phyloP scores from a whole-genome alignment of 495 filamentous ascomycete genomes.

The Immersiella caudata region DNA sequence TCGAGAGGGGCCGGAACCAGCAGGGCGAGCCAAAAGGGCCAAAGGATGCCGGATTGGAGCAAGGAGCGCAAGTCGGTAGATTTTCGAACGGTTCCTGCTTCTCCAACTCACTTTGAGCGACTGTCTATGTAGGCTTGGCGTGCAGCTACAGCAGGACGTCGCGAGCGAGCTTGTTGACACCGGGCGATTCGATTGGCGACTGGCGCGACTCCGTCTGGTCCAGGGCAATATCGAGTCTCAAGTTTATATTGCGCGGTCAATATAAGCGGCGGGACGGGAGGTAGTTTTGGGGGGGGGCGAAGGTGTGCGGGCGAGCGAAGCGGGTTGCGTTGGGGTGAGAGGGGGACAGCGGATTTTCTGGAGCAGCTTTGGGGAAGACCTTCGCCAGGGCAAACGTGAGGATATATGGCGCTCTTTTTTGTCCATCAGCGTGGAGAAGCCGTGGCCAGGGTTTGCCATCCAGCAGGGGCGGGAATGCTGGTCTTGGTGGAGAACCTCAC shows the following conservation, averaged over 20 bases:
- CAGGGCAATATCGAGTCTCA: constrained; percentile 44
- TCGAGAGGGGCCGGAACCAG: constrained; percentile 38
- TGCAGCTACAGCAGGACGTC: constrained; percentile 38
- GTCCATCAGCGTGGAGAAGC: constrained; percentile 21
- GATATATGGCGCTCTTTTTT: constrained; percentile 40
- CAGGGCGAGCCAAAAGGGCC: constrained; percentile 38
- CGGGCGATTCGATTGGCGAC: constrained; percentile 38
- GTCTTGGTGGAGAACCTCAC: constrained; percentile 37
- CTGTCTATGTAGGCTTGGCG: constrained; percentile 40
- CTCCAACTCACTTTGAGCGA: constrained; percentile 33
- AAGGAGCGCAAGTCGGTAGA: constrained; percentile 39
- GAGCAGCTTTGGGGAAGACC: constrained; percentile 21
- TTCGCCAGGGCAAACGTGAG: constrained; percentile 34
- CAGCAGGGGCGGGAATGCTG: constrained; percentile 34
- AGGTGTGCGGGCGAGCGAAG: constrained; percentile 20
- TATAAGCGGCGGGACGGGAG: constrained; percentile 46
- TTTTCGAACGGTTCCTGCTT: constrained; percentile 39
- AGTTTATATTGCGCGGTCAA: constrained; percentile 44
- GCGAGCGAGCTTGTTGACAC: constrained; percentile 36
- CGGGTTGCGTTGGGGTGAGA: constrained; percentile 26
- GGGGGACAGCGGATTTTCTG: constrained; percentile 32
- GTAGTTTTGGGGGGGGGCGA: constrained; percentile 27
- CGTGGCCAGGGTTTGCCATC: constrained; percentile 32
- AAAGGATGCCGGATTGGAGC: constrained; percentile 42
- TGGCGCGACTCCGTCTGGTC: constrained; percentile 29